Conservation (phyloP, 306 rosid genomes). For the Coriaria nepalensis region DNA sequence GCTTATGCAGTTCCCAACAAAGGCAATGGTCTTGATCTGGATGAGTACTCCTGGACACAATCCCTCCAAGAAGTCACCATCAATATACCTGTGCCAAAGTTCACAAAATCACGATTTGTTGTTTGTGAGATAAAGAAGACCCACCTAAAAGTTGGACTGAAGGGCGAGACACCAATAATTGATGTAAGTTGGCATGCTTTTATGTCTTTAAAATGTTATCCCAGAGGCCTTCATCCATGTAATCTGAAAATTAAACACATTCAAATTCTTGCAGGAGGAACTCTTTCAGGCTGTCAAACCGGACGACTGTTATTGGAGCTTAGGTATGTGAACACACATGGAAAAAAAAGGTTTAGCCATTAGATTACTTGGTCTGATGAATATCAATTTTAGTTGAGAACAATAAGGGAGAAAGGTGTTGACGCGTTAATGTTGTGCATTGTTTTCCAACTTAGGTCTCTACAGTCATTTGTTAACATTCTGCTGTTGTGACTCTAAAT, state of each 20-base stretch:
- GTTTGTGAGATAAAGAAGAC: slow-evolving; percentile 73
- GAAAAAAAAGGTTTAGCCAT: not conserved
- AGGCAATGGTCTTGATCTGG: slow-evolving; percentile 85
- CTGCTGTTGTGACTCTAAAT: too few species aligned
- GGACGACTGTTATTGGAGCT: slow-evolving; percentile 86
- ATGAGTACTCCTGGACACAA: slow-evolving; percentile 82
- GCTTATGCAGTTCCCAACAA: slow-evolving; percentile 50
- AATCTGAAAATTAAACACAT: slow-evolving; percentile 1
- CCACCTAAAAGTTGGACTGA: slow-evolving; percentile 73
- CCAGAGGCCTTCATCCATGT: not conserved
- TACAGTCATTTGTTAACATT: not conserved
- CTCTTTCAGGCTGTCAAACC: slow-evolving; percentile 50
- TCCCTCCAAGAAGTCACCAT: slow-evolving; percentile 65
- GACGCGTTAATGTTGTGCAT: not conserved
- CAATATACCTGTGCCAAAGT: slow-evolving; percentile 59
- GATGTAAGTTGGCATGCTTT: slow-evolving; percentile 39
- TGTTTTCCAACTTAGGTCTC: not conserved
- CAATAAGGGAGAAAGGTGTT: not conserved
- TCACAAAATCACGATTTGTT: slow-evolving; percentile 66
- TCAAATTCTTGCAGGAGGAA: slow-evolving; percentile 42
- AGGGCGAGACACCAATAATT: slow-evolving; percentile 81
- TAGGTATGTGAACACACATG: slow-evolving; percentile 33
- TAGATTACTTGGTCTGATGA: not conserved
- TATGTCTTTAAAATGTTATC: not conserved
- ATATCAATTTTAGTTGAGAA: not conserved